Evolutionary conservation across 306 rosid genomes (phyloP).

Genomic region (Cicer yamashitae): DNA sequence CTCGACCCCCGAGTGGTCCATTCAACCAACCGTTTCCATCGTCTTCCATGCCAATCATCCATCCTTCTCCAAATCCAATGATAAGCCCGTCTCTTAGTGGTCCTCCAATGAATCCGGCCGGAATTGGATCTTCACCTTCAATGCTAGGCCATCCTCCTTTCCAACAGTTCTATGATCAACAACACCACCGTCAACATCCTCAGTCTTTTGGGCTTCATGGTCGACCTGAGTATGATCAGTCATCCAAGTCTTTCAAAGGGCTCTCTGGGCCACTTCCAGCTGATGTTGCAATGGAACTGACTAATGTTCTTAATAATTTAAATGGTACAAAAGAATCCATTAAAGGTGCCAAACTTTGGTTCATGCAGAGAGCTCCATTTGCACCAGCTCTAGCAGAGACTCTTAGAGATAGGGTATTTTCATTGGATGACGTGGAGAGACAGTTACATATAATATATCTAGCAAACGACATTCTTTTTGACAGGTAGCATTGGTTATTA

Average conservation of each 20-base stretch:
- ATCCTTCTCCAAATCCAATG: conserved; percentile 84
- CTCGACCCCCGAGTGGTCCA: conserved; percentile 68
- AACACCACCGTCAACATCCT: conserved; percentile 76
- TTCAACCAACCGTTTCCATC: conserved; percentile 73
- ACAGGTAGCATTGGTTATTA: conserved; percentile 58
- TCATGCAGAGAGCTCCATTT: conserved; percentile 94
- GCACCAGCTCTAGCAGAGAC: conserved; percentile 95
- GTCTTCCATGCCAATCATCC: conserved; percentile 70
- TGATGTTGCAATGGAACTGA: conserved; percentile 82
- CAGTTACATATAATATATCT: conserved; percentile 90
- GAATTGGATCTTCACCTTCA: conserved; percentile 61
- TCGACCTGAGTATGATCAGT: conserved; percentile 80
- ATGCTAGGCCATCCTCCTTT: conserved; percentile 71
- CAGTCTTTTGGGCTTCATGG: conserved; percentile 75
- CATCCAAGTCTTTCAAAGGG: conserved; percentile 79
- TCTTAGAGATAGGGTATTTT: conserved; percentile 79
- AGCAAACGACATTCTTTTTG: conserved; percentile 93
- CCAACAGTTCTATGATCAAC: conserved; percentile 71
- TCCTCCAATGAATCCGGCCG: conserved; percentile 65
- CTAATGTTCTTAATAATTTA: conserved; percentile 66
- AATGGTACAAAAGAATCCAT: conserved; percentile 95
- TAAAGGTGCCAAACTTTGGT: conserved; percentile 93
- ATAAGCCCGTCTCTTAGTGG: conserved; percentile 66
- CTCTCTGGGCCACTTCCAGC: conserved; percentile 89
- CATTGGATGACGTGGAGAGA: conserved; percentile 85